These are phyloP conservation scores for Berkeleyomyces rouxiae DNA, from an alignment of 2,329 filamentous ascomycete species.

Conservation along the genomic window DNA sequence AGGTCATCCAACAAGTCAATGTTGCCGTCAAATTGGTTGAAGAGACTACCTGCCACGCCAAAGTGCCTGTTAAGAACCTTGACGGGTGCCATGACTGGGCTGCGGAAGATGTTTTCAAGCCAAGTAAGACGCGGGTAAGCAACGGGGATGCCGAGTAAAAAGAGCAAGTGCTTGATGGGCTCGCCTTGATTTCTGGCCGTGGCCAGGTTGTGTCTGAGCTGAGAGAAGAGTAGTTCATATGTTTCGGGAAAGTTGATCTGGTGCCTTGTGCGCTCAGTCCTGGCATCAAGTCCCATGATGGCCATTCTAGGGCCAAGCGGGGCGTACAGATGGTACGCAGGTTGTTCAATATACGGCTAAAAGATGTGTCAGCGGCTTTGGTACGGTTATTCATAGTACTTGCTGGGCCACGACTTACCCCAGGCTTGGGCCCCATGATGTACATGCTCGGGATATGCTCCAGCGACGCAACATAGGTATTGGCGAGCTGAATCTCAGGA, in stretches of 20 bases:
- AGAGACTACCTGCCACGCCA: constrained; percentile 65
- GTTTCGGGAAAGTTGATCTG: constrained; percentile 92
- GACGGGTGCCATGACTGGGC: constrained; percentile 73
- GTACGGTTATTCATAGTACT: too few relatives aligned
- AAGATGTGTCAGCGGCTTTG: neutral
- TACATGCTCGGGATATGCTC: constrained; percentile 45
- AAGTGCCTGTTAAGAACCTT: constrained; percentile 84
- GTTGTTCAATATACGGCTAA: constrained; percentile 76
- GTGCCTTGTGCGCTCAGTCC: constrained; percentile 84
- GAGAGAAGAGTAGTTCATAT: constrained; percentile 67
- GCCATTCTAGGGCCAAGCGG: constrained; percentile 67
- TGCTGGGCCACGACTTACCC: constrained; percentile 34
- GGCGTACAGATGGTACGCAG: constrained; percentile 75
- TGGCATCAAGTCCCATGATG: constrained; percentile 78
- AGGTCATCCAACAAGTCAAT: constrained; percentile 85
- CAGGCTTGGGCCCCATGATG: constrained; percentile 60
- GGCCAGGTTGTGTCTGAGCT: constrained; percentile 56
- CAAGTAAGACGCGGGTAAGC: constrained; percentile 87
- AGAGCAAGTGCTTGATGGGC: constrained; percentile 74
- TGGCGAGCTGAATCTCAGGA: constrained; percentile 41
- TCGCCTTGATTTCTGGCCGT: constrained; percentile 49
- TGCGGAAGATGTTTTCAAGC: constrained; percentile 82
- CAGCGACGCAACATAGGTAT: constrained; percentile 50
- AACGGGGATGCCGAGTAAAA: constrained; percentile 75
- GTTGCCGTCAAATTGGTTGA: constrained; percentile 88